phyloP scores from a whole-genome alignment of 371 early-diverging fungal genomes.

The Coemansia sp. region DNA sequence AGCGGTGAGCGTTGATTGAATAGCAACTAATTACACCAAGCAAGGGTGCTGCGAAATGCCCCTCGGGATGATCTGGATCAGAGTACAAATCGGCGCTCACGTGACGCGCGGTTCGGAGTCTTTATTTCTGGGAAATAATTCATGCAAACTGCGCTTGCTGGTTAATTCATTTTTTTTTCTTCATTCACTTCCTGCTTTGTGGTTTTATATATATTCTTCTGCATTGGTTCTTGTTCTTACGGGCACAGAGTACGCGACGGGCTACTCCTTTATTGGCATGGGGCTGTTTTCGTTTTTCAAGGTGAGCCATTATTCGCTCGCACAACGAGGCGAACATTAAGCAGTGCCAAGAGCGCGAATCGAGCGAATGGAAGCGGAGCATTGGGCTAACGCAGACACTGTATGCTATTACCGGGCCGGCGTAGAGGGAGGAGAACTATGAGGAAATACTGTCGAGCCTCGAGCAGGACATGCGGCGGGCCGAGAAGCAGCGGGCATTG shows the following conservation, averaged over 20 bases:
- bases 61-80: no score
- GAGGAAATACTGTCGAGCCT: constrained; percentile 78
- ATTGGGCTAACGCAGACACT: background rate
- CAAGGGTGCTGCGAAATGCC: no score
- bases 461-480: constrained; percentile 70
- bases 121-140: no score
- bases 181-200: background rate
- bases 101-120: no score
- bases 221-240: background rate
- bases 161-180: background rate
- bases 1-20: no score
- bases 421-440: constrained; percentile 62
- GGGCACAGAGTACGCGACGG: background rate
- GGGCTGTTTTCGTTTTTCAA: constrained; percentile 47
- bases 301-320: constrained; percentile 8
- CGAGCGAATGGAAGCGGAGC: background rate
- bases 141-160: no score
- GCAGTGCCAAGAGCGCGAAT: background rate
- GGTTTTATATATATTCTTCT: background rate
- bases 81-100: no score
- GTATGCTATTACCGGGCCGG: no score
- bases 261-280: constrained; percentile 11
- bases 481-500: constrained; percentile 64
- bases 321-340: no score
- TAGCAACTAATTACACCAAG: background rate